Evolutionary conservation across 2,329 filamentous ascomycete genomes (phyloP).

Genomic region (Trichocomaceae sp.): DNA sequence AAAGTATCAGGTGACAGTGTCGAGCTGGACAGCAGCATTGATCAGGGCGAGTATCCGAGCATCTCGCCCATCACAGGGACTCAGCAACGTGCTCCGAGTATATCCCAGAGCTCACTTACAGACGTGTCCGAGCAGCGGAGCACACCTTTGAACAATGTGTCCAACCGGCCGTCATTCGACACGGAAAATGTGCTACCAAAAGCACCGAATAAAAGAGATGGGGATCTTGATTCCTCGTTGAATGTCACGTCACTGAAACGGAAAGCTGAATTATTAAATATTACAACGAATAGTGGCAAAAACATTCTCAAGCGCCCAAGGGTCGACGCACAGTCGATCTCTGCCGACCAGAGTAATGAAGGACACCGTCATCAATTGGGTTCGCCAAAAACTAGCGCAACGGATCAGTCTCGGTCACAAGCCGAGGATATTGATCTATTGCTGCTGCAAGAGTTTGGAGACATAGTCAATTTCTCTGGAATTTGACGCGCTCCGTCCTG

Average conservation of each 20-base stretch:
- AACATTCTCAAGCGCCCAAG: background rate
- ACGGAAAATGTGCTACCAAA: background rate
- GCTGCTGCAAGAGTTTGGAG: slow-evolving; percentile 12
- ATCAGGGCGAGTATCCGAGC: background rate
- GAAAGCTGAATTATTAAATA: background rate
- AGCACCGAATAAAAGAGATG: background rate
- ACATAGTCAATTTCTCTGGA: slow-evolving; percentile 13
- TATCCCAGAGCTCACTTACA: background rate
- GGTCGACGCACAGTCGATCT: background rate
- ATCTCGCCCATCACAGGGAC: background rate
- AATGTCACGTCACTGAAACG: background rate
- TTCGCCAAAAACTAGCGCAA: background rate
- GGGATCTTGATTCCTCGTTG: background rate
- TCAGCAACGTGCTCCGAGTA: background rate
- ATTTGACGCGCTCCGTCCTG: background rate
- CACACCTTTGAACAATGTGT: background rate
- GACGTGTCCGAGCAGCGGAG: background rate
- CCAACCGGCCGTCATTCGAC: background rate
- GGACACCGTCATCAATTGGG: background rate
- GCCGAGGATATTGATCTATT: slow-evolving; percentile 6
- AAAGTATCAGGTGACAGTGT: background rate
- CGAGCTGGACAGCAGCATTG: background rate
- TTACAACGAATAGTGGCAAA: background rate
- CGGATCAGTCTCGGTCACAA: background rate
- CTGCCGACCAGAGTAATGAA: background rate